These are phyloP conservation scores for Thoreauomyces humboldtii DNA, from an alignment of 192 early-diverging fungal species.

Conservation along the genomic window DNA sequence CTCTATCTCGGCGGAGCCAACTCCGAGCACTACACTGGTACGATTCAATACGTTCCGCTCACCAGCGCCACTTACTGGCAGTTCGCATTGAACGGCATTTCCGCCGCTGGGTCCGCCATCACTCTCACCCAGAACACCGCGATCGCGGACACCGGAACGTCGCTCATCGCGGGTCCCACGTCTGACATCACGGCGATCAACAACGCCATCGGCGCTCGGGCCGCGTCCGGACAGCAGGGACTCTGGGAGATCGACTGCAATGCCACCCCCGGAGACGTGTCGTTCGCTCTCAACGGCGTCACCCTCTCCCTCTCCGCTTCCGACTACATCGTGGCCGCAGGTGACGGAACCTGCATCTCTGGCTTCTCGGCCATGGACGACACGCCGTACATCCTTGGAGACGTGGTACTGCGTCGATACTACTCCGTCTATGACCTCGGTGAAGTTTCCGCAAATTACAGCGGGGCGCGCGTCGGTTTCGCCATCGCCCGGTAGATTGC, in stretches of 20 bases:
- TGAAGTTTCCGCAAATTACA: background rate
- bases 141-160: background rate
- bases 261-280: background rate
- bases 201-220: conserved; percentile 3
- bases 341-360: conserved; percentile 3
- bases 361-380: background rate
- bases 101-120: background rate
- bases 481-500: too few species aligned
- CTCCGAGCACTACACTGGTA: background rate
- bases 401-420: background rate
- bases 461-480: background rate
- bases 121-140: background rate
- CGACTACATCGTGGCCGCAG: background rate
- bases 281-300: background rate
- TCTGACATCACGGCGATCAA: background rate
- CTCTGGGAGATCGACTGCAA: background rate
- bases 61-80: background rate
- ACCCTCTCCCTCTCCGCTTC: background rate
- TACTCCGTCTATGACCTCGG: background rate
- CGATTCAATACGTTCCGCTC: background rate
- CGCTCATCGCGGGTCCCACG: background rate
- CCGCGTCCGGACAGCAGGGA: conserved; percentile 1
- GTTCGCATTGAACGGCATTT: background rate
- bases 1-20: background rate
- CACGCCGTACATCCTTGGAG: background rate